Conservation (phyloP, 2,329 filamentous ascomycete genomes). For the Aspergillus bombycis region DNA sequence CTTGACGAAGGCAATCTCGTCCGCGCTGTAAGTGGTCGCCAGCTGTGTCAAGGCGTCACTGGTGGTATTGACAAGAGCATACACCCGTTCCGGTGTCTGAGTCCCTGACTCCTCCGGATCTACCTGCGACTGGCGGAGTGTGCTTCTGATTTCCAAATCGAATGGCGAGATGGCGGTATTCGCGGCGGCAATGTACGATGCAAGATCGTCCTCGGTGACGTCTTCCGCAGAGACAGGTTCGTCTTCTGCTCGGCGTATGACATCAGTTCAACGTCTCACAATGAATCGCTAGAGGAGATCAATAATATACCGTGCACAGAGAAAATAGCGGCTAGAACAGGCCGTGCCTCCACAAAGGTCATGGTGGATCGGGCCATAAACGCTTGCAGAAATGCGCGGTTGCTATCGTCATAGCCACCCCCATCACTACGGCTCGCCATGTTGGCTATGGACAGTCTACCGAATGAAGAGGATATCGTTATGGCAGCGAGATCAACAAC, state of each 20-base stretch:
- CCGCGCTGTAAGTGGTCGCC: slow-evolving; percentile 75
- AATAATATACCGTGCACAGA: slow-evolving; percentile 55
- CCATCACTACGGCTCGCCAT: slow-evolving; percentile 24
- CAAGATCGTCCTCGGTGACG: slow-evolving; percentile 69
- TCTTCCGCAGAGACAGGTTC: slow-evolving; percentile 59
- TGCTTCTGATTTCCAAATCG: slow-evolving; percentile 83
- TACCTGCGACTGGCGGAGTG: slow-evolving; percentile 66
- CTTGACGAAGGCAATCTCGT: slow-evolving; percentile 89
- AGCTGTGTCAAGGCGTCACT: slow-evolving; percentile 85
- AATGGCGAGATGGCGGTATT: slow-evolving; percentile 75
- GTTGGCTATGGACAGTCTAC: neutral
- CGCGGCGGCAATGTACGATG: slow-evolving; percentile 68
- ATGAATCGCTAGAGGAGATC: neutral
- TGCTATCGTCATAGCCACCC: slow-evolving; percentile 61
- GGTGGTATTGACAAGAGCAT: slow-evolving; percentile 83
- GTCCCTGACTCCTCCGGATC: slow-evolving; percentile 14
- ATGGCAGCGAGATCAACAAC: neutral
- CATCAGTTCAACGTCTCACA: neutral
- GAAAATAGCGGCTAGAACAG: slow-evolving; percentile 75
- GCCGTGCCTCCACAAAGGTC: slow-evolving; percentile 72
- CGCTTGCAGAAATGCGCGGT: slow-evolving; percentile 89
- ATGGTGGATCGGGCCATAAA: slow-evolving; percentile 78
- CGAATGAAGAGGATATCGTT: neutral
- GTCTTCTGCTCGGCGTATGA: slow-evolving; percentile 38
- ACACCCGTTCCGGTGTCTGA: slow-evolving; percentile 59